Evolutionary conservation across 1,139 yeast species (phyloP), one percentile per base, ranked within the genome.

Genomic region (Nadsonia starkeyi-henricii): DNA sequence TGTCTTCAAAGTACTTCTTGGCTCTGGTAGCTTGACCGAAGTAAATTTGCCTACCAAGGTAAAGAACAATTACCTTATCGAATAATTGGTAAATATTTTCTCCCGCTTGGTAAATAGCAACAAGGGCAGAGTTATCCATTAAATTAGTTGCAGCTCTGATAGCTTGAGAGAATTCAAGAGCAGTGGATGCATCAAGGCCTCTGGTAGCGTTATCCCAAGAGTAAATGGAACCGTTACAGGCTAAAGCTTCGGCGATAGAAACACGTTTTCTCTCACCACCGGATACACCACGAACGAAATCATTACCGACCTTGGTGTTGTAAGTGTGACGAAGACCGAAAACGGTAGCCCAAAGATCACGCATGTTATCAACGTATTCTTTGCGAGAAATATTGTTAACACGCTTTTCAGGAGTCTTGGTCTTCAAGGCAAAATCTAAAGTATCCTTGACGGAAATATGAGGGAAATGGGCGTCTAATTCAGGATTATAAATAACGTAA

Each of bases 141-240:
- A 78, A 63, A 53, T 74, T 74, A 17, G 85, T 78, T 18, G 78
- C 71, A 1, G 80, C 72, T 61, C 82, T 75, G 44, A 80, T 70
- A 47, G 83, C 81, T 59, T 72, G 75, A 47, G 82, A 75, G 58
- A 74, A 80, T 58, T 79, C 85, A 55, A 80, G 70, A 23, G 86
- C 86, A 20, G 85, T 79, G 8, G 85, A 77, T 20, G 86, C 79
- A 67, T 80, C 86, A 52, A 80, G 69, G 60, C 86, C 86, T 64
- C 85, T 72, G n/a, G 86, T 80, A n/a, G 85, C 80, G 58, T 80
- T 80, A 68, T 80, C 86, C 83, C 84, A 81, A 60, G 81, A 75
- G 57, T 78, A 78, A 45, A 80, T 64, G 17, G 76, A 67, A 20
- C 78, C 81, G 47, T 75, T 67, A 62, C 77, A 71, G 18, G 80